Evolutionary conservation across 331 rosid genomes (phyloP), one percentile per base, ranked within the genome.

Genomic region (Pyrus hybrid): DNA sequence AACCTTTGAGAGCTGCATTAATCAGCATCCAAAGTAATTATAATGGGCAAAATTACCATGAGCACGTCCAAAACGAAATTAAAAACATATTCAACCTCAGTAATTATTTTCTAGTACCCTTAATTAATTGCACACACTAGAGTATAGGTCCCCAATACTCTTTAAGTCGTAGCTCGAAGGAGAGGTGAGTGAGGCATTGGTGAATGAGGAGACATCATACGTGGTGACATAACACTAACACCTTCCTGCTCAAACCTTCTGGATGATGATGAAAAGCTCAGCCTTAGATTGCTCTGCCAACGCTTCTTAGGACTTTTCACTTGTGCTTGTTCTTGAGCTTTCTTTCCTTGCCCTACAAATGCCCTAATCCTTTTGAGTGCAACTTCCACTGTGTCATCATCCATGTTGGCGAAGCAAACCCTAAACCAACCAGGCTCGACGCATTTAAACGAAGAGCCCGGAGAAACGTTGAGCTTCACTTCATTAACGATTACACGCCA

Each of bases 331-430:
- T 80, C 74, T 72, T 49, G 54, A 13, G 11, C 60, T 32, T 25
- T 72, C 73, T 32, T 72, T 56, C 82, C 82, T 76, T 85, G n/a
- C 4, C 84, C 82, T 1, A 90, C 89, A n/a, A 94, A 87, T 7
- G 66, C 64, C n/a, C 87, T 57, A 30, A 94, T 91, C 57, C 99
- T 86, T 6, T 74, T 35, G 3, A 94, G 83, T 7, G 97, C 96
- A 32, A 91, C 71, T 5, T 86, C 84, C 13, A 94, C 81, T 0
- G 97, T 90, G 20, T 82, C 86, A 16, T 91, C 86, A 28, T 94
- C 97, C 93, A 92, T 86, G 73, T 94, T 94, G 2, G 99, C 97
- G 25, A 91, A 88, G 78, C 99, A 94, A 80, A 91, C 97, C 84
- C 99, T 80, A 73, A 80, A 94, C 99, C 99, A 94, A 29, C 99